phyloP scores from a whole-genome alignment of 805 yeast species.

The Saccharomycopsis lassenensis region DNA sequence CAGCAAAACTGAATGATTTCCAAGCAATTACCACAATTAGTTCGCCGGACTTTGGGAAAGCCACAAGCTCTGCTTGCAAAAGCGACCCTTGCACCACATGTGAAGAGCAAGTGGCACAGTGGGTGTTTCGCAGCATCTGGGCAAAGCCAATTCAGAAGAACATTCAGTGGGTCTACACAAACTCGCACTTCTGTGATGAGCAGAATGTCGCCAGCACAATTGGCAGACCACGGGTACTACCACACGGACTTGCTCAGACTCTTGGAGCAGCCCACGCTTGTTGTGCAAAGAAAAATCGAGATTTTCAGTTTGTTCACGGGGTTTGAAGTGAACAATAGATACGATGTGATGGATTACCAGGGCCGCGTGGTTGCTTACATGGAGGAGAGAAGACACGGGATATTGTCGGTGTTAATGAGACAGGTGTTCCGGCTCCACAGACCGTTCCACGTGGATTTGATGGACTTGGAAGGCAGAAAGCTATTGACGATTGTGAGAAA shows the following conservation, averaged over 20 bases:
- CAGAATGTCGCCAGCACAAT: too few relatives aligned
- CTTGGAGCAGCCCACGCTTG: conserved; percentile 70
- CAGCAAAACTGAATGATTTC: too few relatives aligned
- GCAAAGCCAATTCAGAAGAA: too few relatives aligned
- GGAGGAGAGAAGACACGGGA: conserved; percentile 70
- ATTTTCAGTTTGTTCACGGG: conserved; percentile 80
- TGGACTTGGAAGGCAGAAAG: conserved; percentile 50
- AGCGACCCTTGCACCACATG: too few relatives aligned
- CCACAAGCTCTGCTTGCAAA: too few relatives aligned
- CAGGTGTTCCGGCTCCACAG: conserved; percentile 80
- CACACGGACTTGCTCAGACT: conserved; percentile 28
- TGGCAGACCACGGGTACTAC: too few relatives aligned
- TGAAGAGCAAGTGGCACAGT: too few relatives aligned
- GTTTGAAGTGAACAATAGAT: conserved; percentile 82
- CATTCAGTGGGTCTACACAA: too few relatives aligned
- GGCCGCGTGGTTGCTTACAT: conserved; percentile 74
- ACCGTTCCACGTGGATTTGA: conserved; percentile 69
- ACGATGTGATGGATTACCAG: conserved; percentile 56
- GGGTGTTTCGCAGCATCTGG: too few relatives aligned
- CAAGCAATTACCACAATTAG: too few relatives aligned
- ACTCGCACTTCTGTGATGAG: too few relatives aligned
- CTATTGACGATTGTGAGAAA: conserved; percentile 66
- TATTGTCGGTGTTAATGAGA: conserved; percentile 53
- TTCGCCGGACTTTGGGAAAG: too few relatives aligned
- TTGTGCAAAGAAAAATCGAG: conserved; percentile 82